Evolutionary conservation across 2,329 filamentous ascomycete species (phyloP), one percentile per base, ranked within the genome.

Genomic region (Apiospora sp.): DNA sequence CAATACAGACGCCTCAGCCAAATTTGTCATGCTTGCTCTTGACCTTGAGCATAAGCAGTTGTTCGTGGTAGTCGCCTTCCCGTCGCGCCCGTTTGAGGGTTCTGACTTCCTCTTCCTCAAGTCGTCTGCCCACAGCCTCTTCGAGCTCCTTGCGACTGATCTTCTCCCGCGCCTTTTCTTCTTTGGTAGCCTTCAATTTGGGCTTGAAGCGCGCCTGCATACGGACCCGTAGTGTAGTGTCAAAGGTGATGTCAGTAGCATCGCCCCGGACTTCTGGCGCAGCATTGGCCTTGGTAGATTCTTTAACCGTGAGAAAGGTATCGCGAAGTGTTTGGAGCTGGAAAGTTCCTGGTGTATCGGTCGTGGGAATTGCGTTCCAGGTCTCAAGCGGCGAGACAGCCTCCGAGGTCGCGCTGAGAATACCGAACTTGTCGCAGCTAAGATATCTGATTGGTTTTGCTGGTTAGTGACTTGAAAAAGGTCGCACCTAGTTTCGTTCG

Each of bases 191-290:
- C 82, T 92, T 93, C 67, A 96, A 83, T 75, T 89, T 89, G 12
- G 96, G 95, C 86, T 98, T 98, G 86, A 97, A 98, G 69, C 94
- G 88, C 30, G 96, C 94, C 84, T 98, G 96, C 95, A 98, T 98
- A 71, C 95, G 92, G 78, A 98, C 90, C 69, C 94, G 89, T 73
- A 97, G 81, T 8, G 91, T 92, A 13, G 94, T 94, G 77, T 89
- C 89, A 79, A 93, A 93, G 5, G 86, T 88, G 69, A 91, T 89
- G 12, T 85, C 84, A 19, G 92, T 90, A 10, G 90, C 92, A 81
- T 98, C 94, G 68, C 94, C 95, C 44, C 94, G 90, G 16, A 97
- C 86, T 76, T 95, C 92, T 0, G 90, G 87, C 0, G 84, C 79
- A 0, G 85, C 84, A 49, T 84, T 86, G 1, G 84, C 78, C 73